phyloP scores from a whole-genome alignment of 2,329 filamentous ascomycete species.

The Exophiala calicioides region DNA sequence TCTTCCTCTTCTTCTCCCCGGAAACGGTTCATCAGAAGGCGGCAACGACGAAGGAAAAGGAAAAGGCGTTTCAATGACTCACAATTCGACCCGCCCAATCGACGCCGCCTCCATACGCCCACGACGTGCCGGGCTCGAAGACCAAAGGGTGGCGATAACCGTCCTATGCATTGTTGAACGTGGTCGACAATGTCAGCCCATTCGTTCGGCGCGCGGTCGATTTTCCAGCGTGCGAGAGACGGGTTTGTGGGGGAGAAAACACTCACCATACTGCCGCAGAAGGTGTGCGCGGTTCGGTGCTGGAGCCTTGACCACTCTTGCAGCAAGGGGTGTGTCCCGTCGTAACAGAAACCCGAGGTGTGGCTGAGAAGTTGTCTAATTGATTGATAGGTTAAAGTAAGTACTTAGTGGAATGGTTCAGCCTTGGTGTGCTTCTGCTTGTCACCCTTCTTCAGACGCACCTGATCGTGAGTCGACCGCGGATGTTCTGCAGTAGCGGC shows the following conservation, averaged over 20 bases:
- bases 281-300: too few species aligned
- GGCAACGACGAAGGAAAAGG: too few species aligned
- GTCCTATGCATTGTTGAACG: not conserved
- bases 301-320: too few species aligned
- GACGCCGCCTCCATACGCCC: not conserved
- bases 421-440: too few species aligned
- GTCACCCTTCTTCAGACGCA: not conserved
- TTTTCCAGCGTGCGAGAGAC: too few species aligned
- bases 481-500: not conserved
- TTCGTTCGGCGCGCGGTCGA: too few species aligned
- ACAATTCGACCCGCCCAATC: conserved; percentile 1
- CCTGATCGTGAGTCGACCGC: not conserved
- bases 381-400: not conserved
- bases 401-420: too few species aligned
- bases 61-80: too few species aligned
- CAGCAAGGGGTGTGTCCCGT: not conserved
- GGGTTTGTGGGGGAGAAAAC: too few species aligned
- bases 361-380: not conserved
- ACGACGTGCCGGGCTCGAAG: not conserved
- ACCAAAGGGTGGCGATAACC: not conserved
- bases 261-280: too few species aligned
- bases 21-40: too few species aligned
- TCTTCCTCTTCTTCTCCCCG: too few species aligned
- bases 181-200: not conserved
- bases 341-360: not conserved